Conservation (phyloP, 306 rosid species). For the Nissolia schottii region DNA sequence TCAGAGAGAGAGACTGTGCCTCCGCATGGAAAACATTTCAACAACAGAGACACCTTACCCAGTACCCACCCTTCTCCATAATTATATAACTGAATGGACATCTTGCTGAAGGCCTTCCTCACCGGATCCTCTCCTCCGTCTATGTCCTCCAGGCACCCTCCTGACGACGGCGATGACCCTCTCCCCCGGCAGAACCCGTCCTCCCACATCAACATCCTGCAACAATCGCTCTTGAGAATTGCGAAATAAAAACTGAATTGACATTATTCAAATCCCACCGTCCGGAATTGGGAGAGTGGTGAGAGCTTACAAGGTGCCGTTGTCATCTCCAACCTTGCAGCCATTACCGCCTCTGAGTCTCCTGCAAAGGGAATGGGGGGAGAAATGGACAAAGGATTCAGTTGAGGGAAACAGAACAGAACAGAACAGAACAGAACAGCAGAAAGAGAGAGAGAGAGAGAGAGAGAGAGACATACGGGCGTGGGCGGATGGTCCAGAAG, state of each 20-base stretch:
- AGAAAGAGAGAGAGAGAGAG: slow-evolving; percentile 5
- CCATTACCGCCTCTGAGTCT: slow-evolving; percentile 97
- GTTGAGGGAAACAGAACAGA: slow-evolving; percentile 21
- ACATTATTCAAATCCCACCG: too few species aligned
- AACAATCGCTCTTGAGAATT: too few species aligned
- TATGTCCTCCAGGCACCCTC: slow-evolving; percentile 73
- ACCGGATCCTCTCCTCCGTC: slow-evolving; percentile 88
- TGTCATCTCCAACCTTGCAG: slow-evolving; percentile 99
- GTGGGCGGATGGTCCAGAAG: slow-evolving; percentile 99
- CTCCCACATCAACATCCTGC: slow-evolving; percentile 99
- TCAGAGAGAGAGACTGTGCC: slow-evolving; percentile 27
- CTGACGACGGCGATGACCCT: slow-evolving; percentile 20
- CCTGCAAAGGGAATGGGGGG: slow-evolving; percentile 50
- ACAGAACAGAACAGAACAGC: not conserved
- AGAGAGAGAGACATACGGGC: slow-evolving; percentile 60
- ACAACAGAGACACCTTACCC: slow-evolving; percentile 69
- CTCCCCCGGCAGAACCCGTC: slow-evolving; percentile 97
- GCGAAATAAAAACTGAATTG: too few species aligned
- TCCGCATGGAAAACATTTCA: slow-evolving; percentile 5
- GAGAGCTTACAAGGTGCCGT: slow-evolving; percentile 95
- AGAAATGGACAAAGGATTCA: slow-evolving; percentile 29
- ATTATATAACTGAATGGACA: slow-evolving; percentile 99
- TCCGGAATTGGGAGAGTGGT: too few species aligned
- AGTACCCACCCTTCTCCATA: slow-evolving; percentile 99
- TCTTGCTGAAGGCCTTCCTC: slow-evolving; percentile 94